Evolutionary conservation across 1,284 basidiomycete species (phyloP), one percentile per base, ranked within the genome.

Genomic region (Leccinum subrobustum): DNA sequence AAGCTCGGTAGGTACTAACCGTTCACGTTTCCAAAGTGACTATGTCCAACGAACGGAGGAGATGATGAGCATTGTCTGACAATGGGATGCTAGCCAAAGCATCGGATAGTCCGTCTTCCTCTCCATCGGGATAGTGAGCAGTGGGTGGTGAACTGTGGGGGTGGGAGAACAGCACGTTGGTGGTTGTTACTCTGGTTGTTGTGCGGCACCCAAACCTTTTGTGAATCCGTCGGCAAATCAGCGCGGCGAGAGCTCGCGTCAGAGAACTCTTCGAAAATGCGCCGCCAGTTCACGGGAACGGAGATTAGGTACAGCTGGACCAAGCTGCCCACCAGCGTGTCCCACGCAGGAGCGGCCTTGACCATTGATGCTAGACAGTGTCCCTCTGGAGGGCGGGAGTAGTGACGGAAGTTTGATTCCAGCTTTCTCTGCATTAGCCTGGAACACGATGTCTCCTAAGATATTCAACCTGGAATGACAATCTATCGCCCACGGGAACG

Each of bases 11-110:
- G 0, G 83, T 84, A 27, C 27, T 27, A 20, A 77, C 68, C 0
- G 88, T 88, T 63, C 83, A 84, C 16, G 90, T 91, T 74, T 92
- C 90, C 52, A 92, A 65, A 4, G 84, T 83, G 53, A 92, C 29
- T 55, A 92, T 83, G 76, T 77, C 16, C 74, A 70, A 64, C 76
- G 78, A 50, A 62, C 73, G 11, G 18, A 44, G 35, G 77, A 79
- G 75, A 70, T 39, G 77, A 16, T 68, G 57, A 61, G 67, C 57
- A 56, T 65, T 35, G 69, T 73, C 61, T 57, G 63, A 64, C 31
- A 65, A 44, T 27, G 65, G 60, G 50, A 65, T 53, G 47, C 60
- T 65, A 12, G 65, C 61, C 2, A 66, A 56, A 56, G 52, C 74
- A 68, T 58, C 71, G 60, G 62, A 70, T 27, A 57, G 25, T 25